These are phyloP conservation scores for Mycena floridula DNA, from an alignment of 768 basidiomycete genomes.

Conservation along the genomic window DNA sequence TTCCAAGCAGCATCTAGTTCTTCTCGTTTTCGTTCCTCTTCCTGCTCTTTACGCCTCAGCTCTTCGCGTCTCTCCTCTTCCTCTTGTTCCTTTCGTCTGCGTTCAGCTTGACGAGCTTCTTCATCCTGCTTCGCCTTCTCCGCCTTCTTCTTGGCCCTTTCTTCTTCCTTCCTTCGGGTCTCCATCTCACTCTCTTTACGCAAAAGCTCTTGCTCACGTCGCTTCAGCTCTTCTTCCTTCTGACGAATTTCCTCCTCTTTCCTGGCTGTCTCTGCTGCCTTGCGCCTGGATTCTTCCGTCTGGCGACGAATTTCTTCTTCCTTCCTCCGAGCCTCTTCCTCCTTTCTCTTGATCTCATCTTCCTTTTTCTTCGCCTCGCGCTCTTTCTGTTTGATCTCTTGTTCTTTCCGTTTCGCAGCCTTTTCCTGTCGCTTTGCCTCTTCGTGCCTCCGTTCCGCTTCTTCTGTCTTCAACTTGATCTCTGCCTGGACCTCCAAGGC, in stretches of 20 bases:
- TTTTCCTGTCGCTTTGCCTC: slow-evolving; percentile 9
- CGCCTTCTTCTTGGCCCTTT: slow-evolving; percentile 7
- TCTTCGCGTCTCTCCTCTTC: slow-evolving; percentile 16
- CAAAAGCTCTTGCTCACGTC: slow-evolving; percentile 27
- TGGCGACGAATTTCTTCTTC: slow-evolving; percentile 22
- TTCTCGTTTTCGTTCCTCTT: slow-evolving; percentile 11
- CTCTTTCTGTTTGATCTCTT: slow-evolving; percentile 18
- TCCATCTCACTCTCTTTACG: slow-evolving; percentile 9
- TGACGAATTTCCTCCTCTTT: slow-evolving; percentile 23
- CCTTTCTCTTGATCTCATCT: slow-evolving; percentile 19
- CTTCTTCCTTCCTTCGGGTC: slow-evolving; percentile 1
- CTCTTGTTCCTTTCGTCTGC: slow-evolving; percentile 20
- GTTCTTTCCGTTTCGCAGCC: slow-evolving; percentile 14
- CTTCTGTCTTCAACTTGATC: slow-evolving; percentile 1
- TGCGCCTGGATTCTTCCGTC: slow-evolving; percentile 18
- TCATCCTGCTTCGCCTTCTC: slow-evolving; percentile 20
- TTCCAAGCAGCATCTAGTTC: slow-evolving; percentile 22
- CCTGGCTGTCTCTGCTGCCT: slow-evolving; percentile 1
- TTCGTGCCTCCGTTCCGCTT: slow-evolving; percentile 9
- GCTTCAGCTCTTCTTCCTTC: slow-evolving; percentile 29
- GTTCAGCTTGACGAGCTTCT: slow-evolving; percentile 7
- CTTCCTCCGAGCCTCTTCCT: slow-evolving; percentile 16
- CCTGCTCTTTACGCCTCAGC: slow-evolving; percentile 23
- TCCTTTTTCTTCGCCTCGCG: slow-evolving; percentile 20
- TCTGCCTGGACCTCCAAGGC: slow-evolving; percentile 8